Conservation (phyloP, 805 yeast species). For the Lipomyces orientalis region DNA sequence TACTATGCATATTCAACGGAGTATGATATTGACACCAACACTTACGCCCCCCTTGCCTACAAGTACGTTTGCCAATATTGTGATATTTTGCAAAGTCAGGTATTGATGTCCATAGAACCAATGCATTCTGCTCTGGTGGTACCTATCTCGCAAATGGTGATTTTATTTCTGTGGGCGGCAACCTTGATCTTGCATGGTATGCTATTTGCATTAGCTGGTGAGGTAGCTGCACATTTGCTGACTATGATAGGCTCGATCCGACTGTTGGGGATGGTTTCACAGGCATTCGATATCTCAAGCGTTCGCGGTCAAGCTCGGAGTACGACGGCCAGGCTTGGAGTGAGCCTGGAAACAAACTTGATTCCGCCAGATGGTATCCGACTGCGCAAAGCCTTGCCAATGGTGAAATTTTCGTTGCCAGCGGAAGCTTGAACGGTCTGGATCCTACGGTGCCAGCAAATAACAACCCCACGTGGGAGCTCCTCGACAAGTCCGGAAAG, state of each 20-base stretch:
- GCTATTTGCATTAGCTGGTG: not conserved
- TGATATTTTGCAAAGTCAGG: not conserved
- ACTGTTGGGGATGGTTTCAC: constrained; percentile 30
- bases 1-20: constrained; percentile 35
- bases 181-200: constrained; percentile 18
- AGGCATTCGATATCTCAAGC: constrained; percentile 32
- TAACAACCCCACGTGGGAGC: constrained; percentile 34
- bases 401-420: constrained; percentile 31
- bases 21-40: constrained; percentile 25
- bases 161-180: constrained; percentile 31
- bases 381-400: constrained; percentile 30
- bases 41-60: constrained; percentile 24
- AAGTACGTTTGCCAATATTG: not conserved
- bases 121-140: constrained; percentile 37
- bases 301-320: constrained; percentile 14
- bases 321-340: constrained; percentile 29
- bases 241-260: constrained; percentile 24
- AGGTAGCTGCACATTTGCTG: not conserved
- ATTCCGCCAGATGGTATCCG: constrained; percentile 31
- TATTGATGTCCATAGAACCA: constrained; percentile 13
- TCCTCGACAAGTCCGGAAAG: constrained; percentile 30
- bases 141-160: constrained; percentile 32
- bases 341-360: constrained; percentile 34
- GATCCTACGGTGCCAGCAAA: constrained; percentile 34
- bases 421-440: constrained; percentile 34